Base-by-base conservation (phyloP, 345 rosid genomes). In the Draba incana region DNA sequence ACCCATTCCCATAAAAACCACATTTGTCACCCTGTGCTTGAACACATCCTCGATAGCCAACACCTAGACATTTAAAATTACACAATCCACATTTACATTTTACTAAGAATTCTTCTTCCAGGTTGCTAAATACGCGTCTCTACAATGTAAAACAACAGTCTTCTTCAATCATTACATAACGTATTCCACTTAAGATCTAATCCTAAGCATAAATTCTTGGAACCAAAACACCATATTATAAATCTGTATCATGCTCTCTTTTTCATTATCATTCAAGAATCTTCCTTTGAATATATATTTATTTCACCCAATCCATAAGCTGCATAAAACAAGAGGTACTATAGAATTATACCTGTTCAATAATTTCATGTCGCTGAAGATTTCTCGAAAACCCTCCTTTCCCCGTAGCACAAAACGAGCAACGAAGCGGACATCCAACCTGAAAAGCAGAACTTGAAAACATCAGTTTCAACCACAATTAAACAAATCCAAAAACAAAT, bases 381-480 rank as follows among this genome's bases (percentile, higher is more conserved):
- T 94, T 94, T 75, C 99, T 86, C 35, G 96, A 89, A 77, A 75
- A 94, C 14, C 98, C 99, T 55, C 99, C 99, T 79, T 89, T 94
- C 43, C 98, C 99, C 38, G 99, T 91, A 68, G 99, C 98, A 85
- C 98, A 91, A 76, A 94, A 94, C n/a, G 96, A 94, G 81, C 98
- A 89, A 45, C 86, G 92, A 72, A 94, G 78, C 0, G 99, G 97
- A 77, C 98, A 91, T 28, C 99, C 99, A 16, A 94, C 99, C 99
- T 94, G 1, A 83, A 63, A 75, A 75, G 12, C 28, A 69, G 44
- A 64, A 16, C 59, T 69, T 33, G 31, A 54, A 75, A 8, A 56
- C 45, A 63, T 75, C 49, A 75, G 27, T 39, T 10, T 9, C 1
- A 64, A 57, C 16, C n/a, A 49, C 61, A 65, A 42, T 0, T 20